Conservation (phyloP, 768 basidiomycete genomes). For the Lentinus brumalis region DNA sequence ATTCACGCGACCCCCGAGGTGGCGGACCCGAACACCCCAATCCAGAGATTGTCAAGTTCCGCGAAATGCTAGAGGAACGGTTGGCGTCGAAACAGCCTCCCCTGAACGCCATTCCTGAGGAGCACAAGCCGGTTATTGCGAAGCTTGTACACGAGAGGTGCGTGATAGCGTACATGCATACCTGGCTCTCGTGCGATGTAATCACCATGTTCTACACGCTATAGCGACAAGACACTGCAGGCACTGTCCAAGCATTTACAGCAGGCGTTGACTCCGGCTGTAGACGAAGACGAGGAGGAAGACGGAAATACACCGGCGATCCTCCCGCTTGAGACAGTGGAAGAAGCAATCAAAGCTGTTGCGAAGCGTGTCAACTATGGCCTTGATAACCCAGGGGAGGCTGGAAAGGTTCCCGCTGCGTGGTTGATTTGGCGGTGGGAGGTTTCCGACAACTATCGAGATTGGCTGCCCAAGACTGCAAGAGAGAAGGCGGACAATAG, state of each 20-base stretch:
- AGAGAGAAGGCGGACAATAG: conserved; percentile 64
- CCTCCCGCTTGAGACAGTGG: conserved; percentile 51
- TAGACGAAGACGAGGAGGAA: conserved; percentile 55
- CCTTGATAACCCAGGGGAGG: conserved; percentile 49
- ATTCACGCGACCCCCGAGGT: not conserved
- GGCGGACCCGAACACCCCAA: not conserved
- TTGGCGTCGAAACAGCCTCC: conserved; percentile 49
- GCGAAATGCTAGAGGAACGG: conserved; percentile 65
- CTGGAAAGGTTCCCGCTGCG: conserved; percentile 59
- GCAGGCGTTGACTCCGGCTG: conserved; percentile 63
- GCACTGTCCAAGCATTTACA: conserved; percentile 71
- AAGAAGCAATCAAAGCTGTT: conserved; percentile 62
- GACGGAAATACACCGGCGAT: conserved; percentile 33
- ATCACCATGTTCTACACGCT: conserved; percentile 4
- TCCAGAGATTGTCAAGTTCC: conserved; percentile 75
- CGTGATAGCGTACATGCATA: conserved; percentile 15
- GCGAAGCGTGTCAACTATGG: conserved; percentile 83
- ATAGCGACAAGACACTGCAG: conserved; percentile 70
- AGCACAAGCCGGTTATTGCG: conserved; percentile 73
- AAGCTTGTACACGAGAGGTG: conserved; percentile 89
- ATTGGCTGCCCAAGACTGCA: conserved; percentile 69
- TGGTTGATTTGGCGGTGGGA: conserved; percentile 89
- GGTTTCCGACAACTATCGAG: conserved; percentile 55
- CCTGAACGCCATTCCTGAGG: conserved; percentile 62
- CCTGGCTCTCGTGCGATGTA: not conserved